Evolutionary conservation across 2,329 filamentous ascomycete genomes (phyloP).

Genomic region (Nigrospora sphaerica): DNA sequence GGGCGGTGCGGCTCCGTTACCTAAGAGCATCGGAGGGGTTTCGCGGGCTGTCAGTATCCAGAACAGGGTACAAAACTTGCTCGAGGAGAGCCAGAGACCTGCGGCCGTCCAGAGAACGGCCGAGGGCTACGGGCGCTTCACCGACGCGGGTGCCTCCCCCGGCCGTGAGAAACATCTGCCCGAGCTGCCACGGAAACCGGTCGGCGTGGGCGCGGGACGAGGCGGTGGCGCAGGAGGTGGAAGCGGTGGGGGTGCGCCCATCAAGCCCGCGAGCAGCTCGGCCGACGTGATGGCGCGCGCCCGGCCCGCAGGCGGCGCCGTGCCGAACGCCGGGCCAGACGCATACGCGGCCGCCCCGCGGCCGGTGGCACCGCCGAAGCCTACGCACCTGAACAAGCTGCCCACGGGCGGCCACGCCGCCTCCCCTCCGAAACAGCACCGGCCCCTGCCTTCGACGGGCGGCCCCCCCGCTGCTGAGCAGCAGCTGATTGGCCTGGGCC

Average conservation of each 20-base stretch:
- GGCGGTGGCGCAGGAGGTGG: background rate
- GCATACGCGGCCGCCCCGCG: constrained; percentile 26
- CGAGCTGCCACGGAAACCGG: constrained; percentile 44
- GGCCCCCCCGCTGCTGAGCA: constrained; percentile 18
- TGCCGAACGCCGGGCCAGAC: constrained; percentile 12
- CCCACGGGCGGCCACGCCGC: constrained; percentile 40
- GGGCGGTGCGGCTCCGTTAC: constrained; percentile 31
- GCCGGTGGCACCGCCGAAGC: constrained; percentile 54
- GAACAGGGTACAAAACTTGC: constrained; percentile 77
- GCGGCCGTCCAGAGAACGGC: constrained; percentile 61
- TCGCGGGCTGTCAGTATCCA: constrained; percentile 79
- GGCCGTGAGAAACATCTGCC: constrained; percentile 33
- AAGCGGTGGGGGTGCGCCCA: constrained; percentile 12
- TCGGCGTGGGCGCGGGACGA: constrained; percentile 20
- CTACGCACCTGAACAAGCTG: constrained; percentile 51
- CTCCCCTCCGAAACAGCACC: constrained; percentile 26
- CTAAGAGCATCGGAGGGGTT: constrained; percentile 49
- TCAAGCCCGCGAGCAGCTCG: constrained; percentile 4
- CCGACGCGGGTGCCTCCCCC: constrained; percentile 42
- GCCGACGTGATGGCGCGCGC: constrained; percentile 3
- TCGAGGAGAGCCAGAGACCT: constrained; percentile 68
- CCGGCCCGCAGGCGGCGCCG: constrained; percentile 2
- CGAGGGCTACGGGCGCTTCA: constrained; percentile 84
- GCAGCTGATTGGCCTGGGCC: constrained; percentile 34
- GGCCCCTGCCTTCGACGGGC: constrained; percentile 14